Conservation (phyloP, 2,329 filamentous ascomycete genomes). For the Gremmenia infestans region DNA sequence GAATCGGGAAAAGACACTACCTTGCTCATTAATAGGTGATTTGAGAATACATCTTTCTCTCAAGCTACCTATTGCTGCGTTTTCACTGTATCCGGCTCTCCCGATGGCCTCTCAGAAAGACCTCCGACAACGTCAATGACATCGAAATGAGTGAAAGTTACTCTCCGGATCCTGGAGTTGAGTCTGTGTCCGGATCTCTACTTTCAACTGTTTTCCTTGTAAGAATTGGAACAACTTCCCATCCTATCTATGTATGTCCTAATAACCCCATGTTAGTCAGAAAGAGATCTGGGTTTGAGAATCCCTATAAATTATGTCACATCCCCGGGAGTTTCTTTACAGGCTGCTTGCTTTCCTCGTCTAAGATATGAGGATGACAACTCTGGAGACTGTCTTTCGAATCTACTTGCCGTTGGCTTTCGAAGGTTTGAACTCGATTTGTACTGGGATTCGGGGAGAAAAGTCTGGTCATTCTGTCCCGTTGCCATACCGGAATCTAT, state of each 20-base stretch:
- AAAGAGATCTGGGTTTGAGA: constrained; percentile 54
- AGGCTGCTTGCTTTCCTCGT: constrained; percentile 52
- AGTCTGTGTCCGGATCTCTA: constrained; percentile 31
- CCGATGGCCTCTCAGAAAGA: constrained; percentile 7
- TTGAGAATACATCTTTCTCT: no score
- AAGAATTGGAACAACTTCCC: constrained; percentile 1
- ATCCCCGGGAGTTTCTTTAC: constrained; percentile 50
- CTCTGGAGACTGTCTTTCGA: constrained; percentile 53
- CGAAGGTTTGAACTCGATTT: constrained; percentile 53
- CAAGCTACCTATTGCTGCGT: neutral
- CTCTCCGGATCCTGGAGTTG: constrained; percentile 33
- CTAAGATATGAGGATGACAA: constrained; percentile 47
- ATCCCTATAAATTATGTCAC: constrained; percentile 61
- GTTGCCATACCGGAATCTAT: constrained; percentile 40
- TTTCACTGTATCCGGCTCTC: constrained; percentile 7
- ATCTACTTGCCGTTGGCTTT: constrained; percentile 56
- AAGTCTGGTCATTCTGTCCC: constrained; percentile 57
- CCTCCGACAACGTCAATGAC: constrained; percentile 3
- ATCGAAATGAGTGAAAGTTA: constrained; percentile 38
- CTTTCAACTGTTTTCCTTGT: constrained; percentile 19
- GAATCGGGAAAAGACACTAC: neutral
- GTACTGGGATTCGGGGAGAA: constrained; percentile 55
- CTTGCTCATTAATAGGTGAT: neutral
- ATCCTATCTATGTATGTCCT: constrained; percentile 5
- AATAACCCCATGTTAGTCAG: constrained; percentile 37